Evolutionary conservation across 306 rosid genomes (phyloP), one percentile per base, ranked within the genome.

Genomic region (Echinosophora koreensis): DNA sequence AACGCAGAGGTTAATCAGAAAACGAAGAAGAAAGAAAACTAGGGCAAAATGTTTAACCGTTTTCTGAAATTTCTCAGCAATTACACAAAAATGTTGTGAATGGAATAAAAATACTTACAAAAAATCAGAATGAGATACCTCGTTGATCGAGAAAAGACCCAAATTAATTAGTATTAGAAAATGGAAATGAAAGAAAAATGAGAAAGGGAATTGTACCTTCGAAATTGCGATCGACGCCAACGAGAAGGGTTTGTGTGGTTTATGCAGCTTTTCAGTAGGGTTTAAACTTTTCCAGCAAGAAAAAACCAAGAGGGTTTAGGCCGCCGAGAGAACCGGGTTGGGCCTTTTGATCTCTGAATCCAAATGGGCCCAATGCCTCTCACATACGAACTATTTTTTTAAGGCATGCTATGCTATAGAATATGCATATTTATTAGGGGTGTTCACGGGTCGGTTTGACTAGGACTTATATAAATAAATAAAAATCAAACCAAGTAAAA

Each of bases 251-350:
- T 62, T 32, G 6, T 2, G 46, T 81, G 84, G 84, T 73, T 85
- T 77, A 81, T 46, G 77, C n/a, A 17, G 66, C 34, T 14, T 49
- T 59, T 16, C 1, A 9, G 75, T 73, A 68, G 79, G 86, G 83
- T 81, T 81, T 77, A 65, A 78, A 73, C 84, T 81, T 85, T 62
- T 12, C 34, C 51, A 37, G 47, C 85, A 81, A 73, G 83, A 73
- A 69, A 61, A 72, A 5, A 3, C 10, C 0, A 35, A 13, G 7
- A 41, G 2, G 34, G 30, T 52, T 59, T 60, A 12, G 13, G 37
- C 0, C 2, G 41, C 6, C 6, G n/a, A 11, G 12, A 10, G 6
- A 46, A 15, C 46, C 17, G 38, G 7, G 4, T 11, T 38, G 59
- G 65, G 51, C 73, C 42, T 0, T n/a, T 22, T 14, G 9, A n/a